Evolutionary conservation across 116 monocot genomes (phyloP).

Genomic region (Phalaenopsis hybrid): DNA sequence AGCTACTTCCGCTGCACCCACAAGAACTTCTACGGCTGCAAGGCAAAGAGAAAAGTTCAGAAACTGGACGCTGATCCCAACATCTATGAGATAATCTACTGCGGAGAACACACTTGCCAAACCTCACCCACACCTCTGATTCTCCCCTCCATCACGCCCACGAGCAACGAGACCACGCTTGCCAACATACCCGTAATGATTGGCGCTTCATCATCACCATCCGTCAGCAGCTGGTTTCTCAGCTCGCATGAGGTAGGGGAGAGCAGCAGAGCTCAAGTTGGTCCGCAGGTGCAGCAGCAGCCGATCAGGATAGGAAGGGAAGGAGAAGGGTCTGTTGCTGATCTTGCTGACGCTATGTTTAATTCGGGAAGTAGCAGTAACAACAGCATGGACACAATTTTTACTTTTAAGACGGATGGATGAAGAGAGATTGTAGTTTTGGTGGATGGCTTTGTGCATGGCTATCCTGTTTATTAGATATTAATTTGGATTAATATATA

Average conservation of each 20-base stretch:
- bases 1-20: conserved; percentile 90
- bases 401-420: conserved; percentile 6
- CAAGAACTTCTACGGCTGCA: conserved; percentile 77
- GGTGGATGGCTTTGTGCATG: too few species aligned
- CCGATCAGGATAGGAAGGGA: conserved; percentile 12
- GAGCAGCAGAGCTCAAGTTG: not conserved
- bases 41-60: conserved; percentile 82
- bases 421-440: not conserved
- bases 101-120: conserved; percentile 59
- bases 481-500: not conserved
- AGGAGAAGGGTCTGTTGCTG: conserved; percentile 30
- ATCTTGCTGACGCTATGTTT: conserved; percentile 64
- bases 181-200: not conserved
- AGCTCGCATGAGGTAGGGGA: not conserved
- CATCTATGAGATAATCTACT: conserved; percentile 61
- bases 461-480: not conserved
- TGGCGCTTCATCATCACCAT: not conserved
- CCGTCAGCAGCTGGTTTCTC: conserved; percentile 3
- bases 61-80: conserved; percentile 61
- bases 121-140: conserved; percentile 51
- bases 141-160: conserved; percentile 11
- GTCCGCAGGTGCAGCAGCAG: not conserved
- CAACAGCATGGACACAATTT: conserved; percentile 63
- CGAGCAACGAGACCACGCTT: not conserved
- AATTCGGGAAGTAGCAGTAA: conserved; percentile 43